phyloP scores from a whole-genome alignment of 805 yeast species.

The Helenozyma baotianmanensis region DNA sequence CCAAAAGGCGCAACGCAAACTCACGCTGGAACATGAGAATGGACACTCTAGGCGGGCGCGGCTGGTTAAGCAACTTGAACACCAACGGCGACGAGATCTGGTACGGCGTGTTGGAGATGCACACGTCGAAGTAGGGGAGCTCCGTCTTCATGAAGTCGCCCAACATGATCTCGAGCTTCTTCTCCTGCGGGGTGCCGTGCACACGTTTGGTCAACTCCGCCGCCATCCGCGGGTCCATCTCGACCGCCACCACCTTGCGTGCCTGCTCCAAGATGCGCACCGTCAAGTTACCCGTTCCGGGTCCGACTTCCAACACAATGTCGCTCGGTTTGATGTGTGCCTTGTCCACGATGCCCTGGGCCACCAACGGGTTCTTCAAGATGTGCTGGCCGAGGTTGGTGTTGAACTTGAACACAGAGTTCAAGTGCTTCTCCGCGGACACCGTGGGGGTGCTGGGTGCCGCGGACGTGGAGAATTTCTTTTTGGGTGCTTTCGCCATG shows the following conservation, averaged over 20 bases:
- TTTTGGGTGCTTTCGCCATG: slow-evolving; percentile 64
- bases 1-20: slow-evolving; percentile 87
- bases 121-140: slow-evolving; percentile 89
- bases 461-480: slow-evolving; percentile 49
- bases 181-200: slow-evolving; percentile 92
- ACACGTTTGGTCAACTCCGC: slow-evolving; percentile 97
- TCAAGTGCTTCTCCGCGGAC: slow-evolving; percentile 64
- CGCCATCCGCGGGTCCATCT: slow-evolving; percentile 99
- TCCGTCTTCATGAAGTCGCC: slow-evolving; percentile 98
- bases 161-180: slow-evolving; percentile 82
- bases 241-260: slow-evolving; percentile 89
- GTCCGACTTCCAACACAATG: slow-evolving; percentile 93
- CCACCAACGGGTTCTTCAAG: slow-evolving; percentile 90
- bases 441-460: slow-evolving; percentile 53
- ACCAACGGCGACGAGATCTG: slow-evolving; percentile 97
- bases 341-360: slow-evolving; percentile 97
- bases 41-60: slow-evolving; percentile 90
- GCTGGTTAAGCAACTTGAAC: slow-evolving; percentile 84
- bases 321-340: slow-evolving; percentile 92
- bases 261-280: slow-evolving; percentile 91
- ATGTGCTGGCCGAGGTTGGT: slow-evolving; percentile 97
- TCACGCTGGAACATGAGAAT: slow-evolving; percentile 97
- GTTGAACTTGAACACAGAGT: slow-evolving; percentile 91
- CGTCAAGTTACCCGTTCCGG: slow-evolving; percentile 98
- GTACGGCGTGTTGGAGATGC: slow-evolving; percentile 96